phyloP scores from a whole-genome alignment of 768 basidiomycete species.

The Xanthoconium purpureum region DNA sequence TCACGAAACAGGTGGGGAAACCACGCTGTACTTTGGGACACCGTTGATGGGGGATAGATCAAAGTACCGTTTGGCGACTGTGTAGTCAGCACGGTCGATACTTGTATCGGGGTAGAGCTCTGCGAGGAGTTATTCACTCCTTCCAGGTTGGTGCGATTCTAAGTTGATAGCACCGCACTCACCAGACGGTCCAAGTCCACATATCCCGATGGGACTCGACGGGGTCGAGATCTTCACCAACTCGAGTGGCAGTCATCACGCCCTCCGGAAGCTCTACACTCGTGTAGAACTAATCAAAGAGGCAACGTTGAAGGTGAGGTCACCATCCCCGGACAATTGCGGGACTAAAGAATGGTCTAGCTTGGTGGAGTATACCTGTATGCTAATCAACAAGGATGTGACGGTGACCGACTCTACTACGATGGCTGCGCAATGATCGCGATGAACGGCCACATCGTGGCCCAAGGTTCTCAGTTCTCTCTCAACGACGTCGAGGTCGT shows the following conservation, averaged over 20 bases:
- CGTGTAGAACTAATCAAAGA: slow-evolving; percentile 95
- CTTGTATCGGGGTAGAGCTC: slow-evolving; percentile 93
- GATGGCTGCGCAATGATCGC: slow-evolving; percentile 97
- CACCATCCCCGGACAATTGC: background rate
- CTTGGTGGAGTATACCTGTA: slow-evolving; percentile 96
- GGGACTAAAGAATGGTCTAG: slow-evolving; percentile 38
- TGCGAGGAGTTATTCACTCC: slow-evolving; percentile 99
- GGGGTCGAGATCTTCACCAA: slow-evolving; percentile 99
- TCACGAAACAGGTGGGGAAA: slow-evolving; percentile 76
- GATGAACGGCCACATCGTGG: slow-evolving; percentile 86
- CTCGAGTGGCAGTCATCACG: slow-evolving; percentile 97
- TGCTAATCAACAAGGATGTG: slow-evolving; percentile 98
- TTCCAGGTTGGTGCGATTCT: slow-evolving; percentile 56
- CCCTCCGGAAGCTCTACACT: slow-evolving; percentile 90
- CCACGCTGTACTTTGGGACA: background rate
- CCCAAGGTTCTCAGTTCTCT: slow-evolving; percentile 97
- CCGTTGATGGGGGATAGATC: slow-evolving; percentile 40
- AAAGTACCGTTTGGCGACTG: slow-evolving; percentile 97
- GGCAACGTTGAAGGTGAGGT: slow-evolving; percentile 83
- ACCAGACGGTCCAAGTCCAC: slow-evolving; percentile 58
- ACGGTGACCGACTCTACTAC: slow-evolving; percentile 96
- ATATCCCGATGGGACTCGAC: slow-evolving; percentile 96
- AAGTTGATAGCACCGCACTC: background rate
- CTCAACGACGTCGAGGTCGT: slow-evolving; percentile 95
- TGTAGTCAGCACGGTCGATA: slow-evolving; percentile 89